These are phyloP conservation scores for Vaccinium darrowii DNA, from an alignment of 148 eudicot species.

Conservation along the genomic window DNA sequence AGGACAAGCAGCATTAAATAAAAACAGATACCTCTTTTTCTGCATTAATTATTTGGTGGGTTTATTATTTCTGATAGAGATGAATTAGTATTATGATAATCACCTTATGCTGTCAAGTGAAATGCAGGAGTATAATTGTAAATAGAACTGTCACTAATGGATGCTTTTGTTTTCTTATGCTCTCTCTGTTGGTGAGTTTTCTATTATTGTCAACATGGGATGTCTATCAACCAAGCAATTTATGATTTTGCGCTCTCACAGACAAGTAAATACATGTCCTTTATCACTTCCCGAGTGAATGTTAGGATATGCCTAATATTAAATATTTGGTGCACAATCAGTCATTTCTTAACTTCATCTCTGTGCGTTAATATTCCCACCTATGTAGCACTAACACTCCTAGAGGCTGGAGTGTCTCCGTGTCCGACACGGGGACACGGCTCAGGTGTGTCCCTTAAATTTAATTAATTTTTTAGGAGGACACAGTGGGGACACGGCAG, in stretches of 20 bases:
- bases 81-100: neutral
- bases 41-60: neutral
- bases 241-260: neutral
- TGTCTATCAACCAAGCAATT: neutral
- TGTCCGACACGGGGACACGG: too few relatives aligned
- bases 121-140: constrained; percentile 4
- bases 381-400: too few relatives aligned
- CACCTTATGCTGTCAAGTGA: neutral
- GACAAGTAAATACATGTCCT: neutral
- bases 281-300: neutral
- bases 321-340: neutral
- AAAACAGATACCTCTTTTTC: neutral
- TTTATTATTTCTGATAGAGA: neutral
- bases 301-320: neutral
- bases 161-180: neutral
- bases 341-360: neutral
- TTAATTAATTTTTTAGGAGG: too few relatives aligned
- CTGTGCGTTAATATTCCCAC: neutral
- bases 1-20: neutral
- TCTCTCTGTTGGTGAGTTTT: neutral
- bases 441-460: too few relatives aligned
- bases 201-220: neutral
- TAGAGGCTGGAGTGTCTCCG: too few relatives aligned
- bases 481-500: too few relatives aligned
- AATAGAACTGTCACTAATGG: neutral